Base-by-base conservation (phyloP, 306 rosid species). In the Psophocarpus tetragonolobus region DNA sequence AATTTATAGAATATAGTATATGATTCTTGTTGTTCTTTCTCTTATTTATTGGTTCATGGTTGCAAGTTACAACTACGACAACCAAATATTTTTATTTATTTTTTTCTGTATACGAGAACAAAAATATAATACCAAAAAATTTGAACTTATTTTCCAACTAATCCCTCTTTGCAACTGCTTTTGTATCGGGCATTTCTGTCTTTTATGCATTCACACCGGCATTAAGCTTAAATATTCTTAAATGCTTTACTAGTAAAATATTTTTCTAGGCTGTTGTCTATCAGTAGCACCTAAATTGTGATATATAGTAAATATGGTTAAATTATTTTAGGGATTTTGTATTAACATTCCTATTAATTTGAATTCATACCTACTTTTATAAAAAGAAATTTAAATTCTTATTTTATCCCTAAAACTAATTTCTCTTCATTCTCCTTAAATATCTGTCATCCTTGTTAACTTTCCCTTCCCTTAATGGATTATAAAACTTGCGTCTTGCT, bases 61-160 rank as follows among this genome's bases (percentile, higher is more conserved):
- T 29, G 33, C 47, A 48, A 75, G 20, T 73, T 53, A 57, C 81
- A 58, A 73, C 75, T 20, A 26, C 56, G 10, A 32, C 21, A 18
- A 9, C 11, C 36, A 44, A 44, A 47, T 4, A 0, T n/a, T n/a
- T n/a, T n/a, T n/a, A n/a, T n/a, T n/a, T n/a, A n/a, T n/a, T n/a
- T n/a, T n/a, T n/a, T n/a, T n/a, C n/a, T n/a, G n/a, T n/a, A n/a
- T 20, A 26, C 56, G 10, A 32, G n/a, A 18, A 9, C 11, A 21
- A 44, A 44, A 47, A 4, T 0, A 29, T 17, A 17, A n/a, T n/a
- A 8, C 6, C 48, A 9, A 30, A n/a, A 47, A 47, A 14, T 35
- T 36, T 36, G 32, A 65, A 65, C 50, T 38, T 35, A 35, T 32
- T 33, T 64, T 35, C 70, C 47, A 18, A 62, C 68, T 32, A 62